Evolutionary conservation across 306 rosid genomes (phyloP), one percentile per base, ranked within the genome.

Genomic region (Quercus gilva): DNA sequence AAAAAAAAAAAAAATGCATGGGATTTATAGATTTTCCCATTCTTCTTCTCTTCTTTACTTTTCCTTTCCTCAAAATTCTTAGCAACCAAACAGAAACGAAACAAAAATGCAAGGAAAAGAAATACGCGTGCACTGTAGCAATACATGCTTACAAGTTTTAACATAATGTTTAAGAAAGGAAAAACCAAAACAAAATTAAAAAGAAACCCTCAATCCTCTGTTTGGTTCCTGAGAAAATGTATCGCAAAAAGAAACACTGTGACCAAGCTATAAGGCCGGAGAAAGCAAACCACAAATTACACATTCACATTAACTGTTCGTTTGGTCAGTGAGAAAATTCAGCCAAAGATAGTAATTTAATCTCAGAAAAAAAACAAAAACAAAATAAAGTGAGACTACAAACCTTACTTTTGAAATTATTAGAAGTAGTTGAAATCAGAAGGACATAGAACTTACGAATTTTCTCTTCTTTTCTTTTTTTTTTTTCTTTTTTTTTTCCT

Each of bases 151-250:
- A 31, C 23, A 41, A 58, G 33, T 11, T 63, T 1, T 63, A 15
- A 28, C 37, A 15, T 5, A 15, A 28, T 1, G 15, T 59, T 63
- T 35, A 61, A 19, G 20, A 15, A 29, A 64, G 3, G 5, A 45
- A 67, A 29, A 59, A 21, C 23, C 37, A 80, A 8, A 25, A 26
- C 2, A 80, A 67, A 19, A 13, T 35, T 28, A 11, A 35, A 64
- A 53, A 33, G 9, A 23, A 18, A 21, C 74, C 65, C 83, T 53
- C 45, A 79, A 64, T 11, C 20, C 68, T 10, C 78, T 11, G 73
- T 64, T 11, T 59, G 41, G 65, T 19, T 73, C 69, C 83, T 3
- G 20, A 33, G 59, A 55, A 20, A 41, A 33, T 43, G 35, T 55
- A 59, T 59, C 18, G 65, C 17, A 8, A 23, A 57, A 9, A n/a